These are phyloP conservation scores for Nigrospora osmanthi DNA, from an alignment of 2,329 filamentous ascomycete genomes.

Conservation along the genomic window DNA sequence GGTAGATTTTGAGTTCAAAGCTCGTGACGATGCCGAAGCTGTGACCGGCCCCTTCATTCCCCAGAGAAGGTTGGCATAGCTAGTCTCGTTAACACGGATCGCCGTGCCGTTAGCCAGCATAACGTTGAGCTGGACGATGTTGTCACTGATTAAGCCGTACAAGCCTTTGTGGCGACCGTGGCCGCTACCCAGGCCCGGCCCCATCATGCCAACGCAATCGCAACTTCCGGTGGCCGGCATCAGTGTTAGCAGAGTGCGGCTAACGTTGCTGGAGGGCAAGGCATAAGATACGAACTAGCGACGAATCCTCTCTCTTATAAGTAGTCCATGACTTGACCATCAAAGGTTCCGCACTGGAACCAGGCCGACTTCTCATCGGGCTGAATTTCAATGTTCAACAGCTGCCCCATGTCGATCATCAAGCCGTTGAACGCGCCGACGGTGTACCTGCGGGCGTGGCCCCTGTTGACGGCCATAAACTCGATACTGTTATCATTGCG, in stretches of 20 bases:
- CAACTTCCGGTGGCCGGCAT: too few species aligned
- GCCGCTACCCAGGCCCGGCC: constrained; percentile 48
- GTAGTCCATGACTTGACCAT: constrained; percentile 25
- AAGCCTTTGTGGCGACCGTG: constrained; percentile 46
- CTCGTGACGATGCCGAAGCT: constrained; percentile 51
- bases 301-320: constrained; percentile 25
- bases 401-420: constrained; percentile 26
- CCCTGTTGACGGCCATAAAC: constrained; percentile 28
- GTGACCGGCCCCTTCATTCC: constrained; percentile 46
- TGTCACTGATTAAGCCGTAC: constrained; percentile 44
- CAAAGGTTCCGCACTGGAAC: constrained; percentile 29
- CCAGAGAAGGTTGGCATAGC: constrained; percentile 46
- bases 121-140: constrained; percentile 41
- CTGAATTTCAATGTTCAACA: constrained; percentile 25
- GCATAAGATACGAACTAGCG: neutral
- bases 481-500: constrained; percentile 27
- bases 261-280: too few species aligned
- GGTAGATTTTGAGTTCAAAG: constrained; percentile 34
- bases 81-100: constrained; percentile 25
- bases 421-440: constrained; percentile 31
- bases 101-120: constrained; percentile 41
- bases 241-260: too few species aligned
- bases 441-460: constrained; percentile 29
- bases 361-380: constrained; percentile 25
- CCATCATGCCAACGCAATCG: constrained; percentile 36